A percentile compares a stretch with the other conserved stretches of the same genome.
Conservation (phyloP, 2,329 filamentous ascomycete species). For the Alternaria arbusti region DNA sequence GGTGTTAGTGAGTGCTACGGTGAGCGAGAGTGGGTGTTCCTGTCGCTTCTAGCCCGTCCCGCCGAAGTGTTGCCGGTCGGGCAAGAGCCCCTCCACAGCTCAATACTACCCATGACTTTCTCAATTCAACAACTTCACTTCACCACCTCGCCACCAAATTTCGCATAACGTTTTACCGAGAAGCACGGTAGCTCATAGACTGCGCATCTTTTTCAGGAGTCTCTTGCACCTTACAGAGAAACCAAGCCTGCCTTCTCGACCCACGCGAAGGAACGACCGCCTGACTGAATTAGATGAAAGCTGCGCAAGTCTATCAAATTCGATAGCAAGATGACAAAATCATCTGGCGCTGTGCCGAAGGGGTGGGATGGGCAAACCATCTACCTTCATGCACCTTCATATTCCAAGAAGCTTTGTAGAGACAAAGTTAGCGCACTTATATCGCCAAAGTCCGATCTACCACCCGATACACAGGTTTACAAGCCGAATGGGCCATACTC, state of each 20-base stretch:
- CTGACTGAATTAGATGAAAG: neutral
- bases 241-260: neutral
- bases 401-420: conserved; percentile 38
- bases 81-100: conserved; percentile 2
- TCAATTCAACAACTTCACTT: neutral
- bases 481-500: conserved; percentile 38
- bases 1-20: neutral
- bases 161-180: too few species aligned
- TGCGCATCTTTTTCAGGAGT: neutral
- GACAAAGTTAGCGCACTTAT: conserved; percentile 33
- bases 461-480: conserved; percentile 16
- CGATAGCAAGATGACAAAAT: conserved; percentile 2
- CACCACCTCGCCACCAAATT: neutral
- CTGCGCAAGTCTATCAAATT: neutral
- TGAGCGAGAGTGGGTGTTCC: neutral
- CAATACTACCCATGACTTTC: neutral
- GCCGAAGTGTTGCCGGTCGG: conserved; percentile 10
- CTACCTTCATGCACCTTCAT: conserved; percentile 39
- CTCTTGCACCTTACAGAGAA: neutral
- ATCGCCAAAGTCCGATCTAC: conserved; percentile 24
- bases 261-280: neutral
- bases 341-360: conserved; percentile 28
- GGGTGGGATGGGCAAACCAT: conserved; percentile 36
- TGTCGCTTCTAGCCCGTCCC: neutral
- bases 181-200: too few species aligned